A percentile compares a stretch with the other conserved stretches of the same genome.
phyloP scores from a whole-genome alignment of 2,329 filamentous ascomycete genomes.

The Lecanicillium sp. region DNA sequence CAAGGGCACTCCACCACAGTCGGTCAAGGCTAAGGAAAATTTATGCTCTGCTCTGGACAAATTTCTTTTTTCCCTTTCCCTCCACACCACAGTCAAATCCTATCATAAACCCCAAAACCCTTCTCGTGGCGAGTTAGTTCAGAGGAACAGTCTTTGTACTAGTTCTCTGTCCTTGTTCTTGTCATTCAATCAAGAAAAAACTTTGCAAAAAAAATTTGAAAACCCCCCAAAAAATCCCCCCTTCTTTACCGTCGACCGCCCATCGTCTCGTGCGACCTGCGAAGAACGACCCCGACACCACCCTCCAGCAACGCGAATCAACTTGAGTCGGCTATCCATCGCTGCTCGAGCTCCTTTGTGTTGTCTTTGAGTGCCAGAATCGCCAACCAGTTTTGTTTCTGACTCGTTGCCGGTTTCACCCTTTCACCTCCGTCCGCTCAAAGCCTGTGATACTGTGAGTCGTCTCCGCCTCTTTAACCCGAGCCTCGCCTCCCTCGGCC shows the following conservation, averaged over 20 bases:
- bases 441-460: conserved; percentile 3
- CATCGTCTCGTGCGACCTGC: conserved; percentile 7
- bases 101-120: conserved; percentile 36
- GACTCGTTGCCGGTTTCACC: conserved; percentile 14
- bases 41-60: conserved; percentile 23
- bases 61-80: conserved; percentile 30
- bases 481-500: not conserved
- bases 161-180: conserved; percentile 52
- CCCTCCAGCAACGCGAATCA: conserved; percentile 8
- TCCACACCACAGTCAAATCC: conserved; percentile 40
- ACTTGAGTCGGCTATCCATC: conserved; percentile 16
- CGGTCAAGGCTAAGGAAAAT: conserved; percentile 23
- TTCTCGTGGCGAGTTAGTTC: conserved; percentile 37
- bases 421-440: conserved; percentile 9
- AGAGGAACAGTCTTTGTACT: conserved; percentile 52
- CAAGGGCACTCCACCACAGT: conserved; percentile 11
- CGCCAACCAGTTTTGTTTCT: conserved; percentile 15
- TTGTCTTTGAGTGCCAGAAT: conserved; percentile 18
- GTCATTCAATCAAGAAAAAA: conserved; percentile 41
- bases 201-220: conserved; percentile 53
- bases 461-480: conserved; percentile 5
- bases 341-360: conserved; percentile 19
- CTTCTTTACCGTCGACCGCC: conserved; percentile 28
- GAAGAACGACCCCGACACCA: conserved; percentile 8
- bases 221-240: conserved; percentile 49